phyloP scores from a whole-genome alignment of 176 grass and related monocot species.

The Musa schizocarpa region DNA sequence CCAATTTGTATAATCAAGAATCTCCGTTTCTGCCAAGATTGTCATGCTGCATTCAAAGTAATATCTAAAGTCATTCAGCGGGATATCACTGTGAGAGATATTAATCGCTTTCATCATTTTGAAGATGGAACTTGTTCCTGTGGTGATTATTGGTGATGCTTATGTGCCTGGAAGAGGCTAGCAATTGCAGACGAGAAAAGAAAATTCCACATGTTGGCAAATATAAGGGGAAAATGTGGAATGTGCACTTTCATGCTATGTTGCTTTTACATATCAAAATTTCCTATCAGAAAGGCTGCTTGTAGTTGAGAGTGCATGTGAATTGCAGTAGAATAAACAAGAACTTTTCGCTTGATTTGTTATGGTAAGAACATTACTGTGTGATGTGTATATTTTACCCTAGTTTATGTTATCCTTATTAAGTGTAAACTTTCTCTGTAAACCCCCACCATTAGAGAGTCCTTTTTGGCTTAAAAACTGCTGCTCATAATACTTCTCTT shows the following conservation, averaged over 20 bases:
- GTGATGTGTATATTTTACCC: no score
- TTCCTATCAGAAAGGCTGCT: background rate
- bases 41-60: slow-evolving; percentile 16
- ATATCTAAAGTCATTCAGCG: slow-evolving; percentile 21
- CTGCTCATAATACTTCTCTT: background rate
- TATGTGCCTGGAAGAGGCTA: background rate
- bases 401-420: background rate
- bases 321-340: background rate
- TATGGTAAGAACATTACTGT: background rate
- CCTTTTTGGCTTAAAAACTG: background rate
- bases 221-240: background rate
- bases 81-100: slow-evolving; percentile 17
- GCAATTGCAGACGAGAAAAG: background rate
- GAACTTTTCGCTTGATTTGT: background rate
- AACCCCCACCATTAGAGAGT: background rate
- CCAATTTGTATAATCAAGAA: slow-evolving; percentile 26
- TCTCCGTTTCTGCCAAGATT: slow-evolving; percentile 21
- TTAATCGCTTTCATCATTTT: slow-evolving; percentile 24
- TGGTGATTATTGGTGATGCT: slow-evolving; percentile 26
- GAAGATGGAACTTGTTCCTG: slow-evolving; percentile 19
- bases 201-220: background rate
- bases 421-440: background rate
- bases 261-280: background rate
- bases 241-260: background rate
- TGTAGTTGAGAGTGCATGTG: background rate